Percentiles rank a stretch among this genome's conserved stretches.
These are phyloP conservation scores for Paraglomus occultum DNA, from an alignment of 192 early-diverging fungal species.

Conservation along the genomic window DNA sequence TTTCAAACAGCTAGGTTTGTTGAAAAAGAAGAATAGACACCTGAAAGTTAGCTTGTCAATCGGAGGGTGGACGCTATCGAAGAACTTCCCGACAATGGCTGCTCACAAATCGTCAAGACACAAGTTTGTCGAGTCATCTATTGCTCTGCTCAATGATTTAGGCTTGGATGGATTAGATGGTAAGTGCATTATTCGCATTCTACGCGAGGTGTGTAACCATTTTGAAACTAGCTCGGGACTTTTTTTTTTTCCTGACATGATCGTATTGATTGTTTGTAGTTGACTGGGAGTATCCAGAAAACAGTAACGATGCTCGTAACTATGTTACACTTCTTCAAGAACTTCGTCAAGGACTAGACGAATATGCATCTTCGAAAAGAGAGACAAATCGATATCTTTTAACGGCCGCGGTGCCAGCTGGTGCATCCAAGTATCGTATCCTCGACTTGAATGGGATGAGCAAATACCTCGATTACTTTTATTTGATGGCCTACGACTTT, in stretches of 20 bases:
- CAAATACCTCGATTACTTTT: conserved; percentile 71
- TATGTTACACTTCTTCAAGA: conserved; percentile 74
- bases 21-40: conserved; percentile 68
- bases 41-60: conserved; percentile 69
- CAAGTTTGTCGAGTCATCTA: conserved; percentile 57
- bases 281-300: conserved; percentile 80
- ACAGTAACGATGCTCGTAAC: conserved; percentile 73
- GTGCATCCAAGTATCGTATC: conserved; percentile 59
- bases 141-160: conserved; percentile 46
- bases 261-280: conserved; percentile 23
- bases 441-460: conserved; percentile 61
- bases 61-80: conserved; percentile 79
- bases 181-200: conserved; percentile 27
- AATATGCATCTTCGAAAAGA: conserved; percentile 40
- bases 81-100: conserved; percentile 66
- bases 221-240: background rate
- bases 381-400: conserved; percentile 53
- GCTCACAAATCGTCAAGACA: conserved; percentile 44
- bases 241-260: background rate
- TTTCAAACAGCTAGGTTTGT: conserved; percentile 59
- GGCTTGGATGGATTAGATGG: conserved; percentile 57
- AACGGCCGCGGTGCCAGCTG: conserved; percentile 66
- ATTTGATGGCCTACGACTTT: conserved; percentile 93
- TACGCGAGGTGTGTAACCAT: background rate
- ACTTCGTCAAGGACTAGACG: conserved; percentile 68